Base-by-base conservation (phyloP, 441 rosid species). In the Adansonia grandidieri region DNA sequence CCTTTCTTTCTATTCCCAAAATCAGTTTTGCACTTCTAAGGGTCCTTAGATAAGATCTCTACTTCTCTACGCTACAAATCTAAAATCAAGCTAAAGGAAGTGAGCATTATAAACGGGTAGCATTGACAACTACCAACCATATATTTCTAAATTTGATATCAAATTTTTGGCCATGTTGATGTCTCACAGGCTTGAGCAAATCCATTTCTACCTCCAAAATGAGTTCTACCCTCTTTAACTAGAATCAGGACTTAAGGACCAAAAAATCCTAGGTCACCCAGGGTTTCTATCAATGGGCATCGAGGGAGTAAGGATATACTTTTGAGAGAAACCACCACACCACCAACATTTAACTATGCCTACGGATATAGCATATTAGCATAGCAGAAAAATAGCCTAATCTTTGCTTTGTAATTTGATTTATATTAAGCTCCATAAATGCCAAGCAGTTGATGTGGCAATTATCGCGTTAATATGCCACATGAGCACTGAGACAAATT, bases 241-340 rank as follows among this genome's bases (percentile, higher is more conserved):
- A 2, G n/a, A 48, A 28, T 24, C n/a, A 56, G 51, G 32, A 72
- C 40, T 53, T 28, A 15, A 72, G 48, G 51, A 56, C 50, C 64
- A 53, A 71, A 32, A 32, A 71, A 71, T 56, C 28, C 1, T 54
- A 54, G n/a, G 48, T 20, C 8, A 45, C 17, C 20, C 54, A 45
- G n/a, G 50, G 70, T 64, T 64, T 64, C 69, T 40, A 68, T 53
- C 28, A 71, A 54, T 54, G 50, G 9, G 63, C 22, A 10, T 71
- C 75, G 56, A 71, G 75, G 48, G 15, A n/a, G 48, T 5, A n/a
- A 51, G 63, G 50, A 71, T 37, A 71, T 71, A 71, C 48, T 71
- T 50, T 71, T 15, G 47, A 51, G 28, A n/a, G 28, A 53, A 68
- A 68, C 40, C 8, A 68, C 40, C 42, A 47, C 17, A 15, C 9